These are phyloP conservation scores for Saccharomyces paradoxus DNA, from an alignment of 805 yeast species.

Conservation along the genomic window DNA sequence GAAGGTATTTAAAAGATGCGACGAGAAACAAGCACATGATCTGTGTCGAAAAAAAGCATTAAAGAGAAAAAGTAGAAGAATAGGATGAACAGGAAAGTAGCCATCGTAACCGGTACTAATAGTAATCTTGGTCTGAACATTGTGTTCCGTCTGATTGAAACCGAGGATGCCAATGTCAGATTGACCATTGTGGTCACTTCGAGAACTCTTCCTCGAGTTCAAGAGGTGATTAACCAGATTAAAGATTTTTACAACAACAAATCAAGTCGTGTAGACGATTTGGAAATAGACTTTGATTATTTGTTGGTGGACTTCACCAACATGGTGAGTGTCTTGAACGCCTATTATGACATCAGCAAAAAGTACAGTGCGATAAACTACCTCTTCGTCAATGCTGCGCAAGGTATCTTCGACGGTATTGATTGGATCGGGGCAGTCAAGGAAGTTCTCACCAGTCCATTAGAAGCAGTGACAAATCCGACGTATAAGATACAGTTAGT, in stretches of 20 bases:
- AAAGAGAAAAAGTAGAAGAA: conserved; percentile 4
- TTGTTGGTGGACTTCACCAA: conserved; percentile 80
- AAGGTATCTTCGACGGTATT: conserved; percentile 77
- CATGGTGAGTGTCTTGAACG: conserved; percentile 76
- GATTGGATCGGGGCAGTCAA: conserved; percentile 74
- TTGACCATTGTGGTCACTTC: conserved; percentile 83
- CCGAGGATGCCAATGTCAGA: conserved; percentile 43
- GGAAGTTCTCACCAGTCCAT: conserved; percentile 58
- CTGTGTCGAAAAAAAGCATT: not conserved
- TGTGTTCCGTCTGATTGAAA: conserved; percentile 68
- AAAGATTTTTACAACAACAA: conserved; percentile 37
- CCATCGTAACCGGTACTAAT: conserved; percentile 41
- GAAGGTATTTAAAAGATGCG: not conserved
- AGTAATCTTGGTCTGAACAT: conserved; percentile 80
- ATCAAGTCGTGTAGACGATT: conserved; percentile 37
- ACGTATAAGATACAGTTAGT: conserved; percentile 73
- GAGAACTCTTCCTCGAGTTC: conserved; percentile 77
- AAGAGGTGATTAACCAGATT: conserved; percentile 58
- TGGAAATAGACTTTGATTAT: conserved; percentile 73
- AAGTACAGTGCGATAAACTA: conserved; percentile 65
- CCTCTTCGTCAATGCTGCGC: conserved; percentile 82
- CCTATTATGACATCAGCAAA: conserved; percentile 59
- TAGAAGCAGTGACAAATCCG: conserved; percentile 82
- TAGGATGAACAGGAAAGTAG: conserved; percentile 27
- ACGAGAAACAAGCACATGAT: not conserved